phyloP scores from a whole-genome alignment of 1,284 basidiomycete genomes.

The Peniophora sp. region DNA sequence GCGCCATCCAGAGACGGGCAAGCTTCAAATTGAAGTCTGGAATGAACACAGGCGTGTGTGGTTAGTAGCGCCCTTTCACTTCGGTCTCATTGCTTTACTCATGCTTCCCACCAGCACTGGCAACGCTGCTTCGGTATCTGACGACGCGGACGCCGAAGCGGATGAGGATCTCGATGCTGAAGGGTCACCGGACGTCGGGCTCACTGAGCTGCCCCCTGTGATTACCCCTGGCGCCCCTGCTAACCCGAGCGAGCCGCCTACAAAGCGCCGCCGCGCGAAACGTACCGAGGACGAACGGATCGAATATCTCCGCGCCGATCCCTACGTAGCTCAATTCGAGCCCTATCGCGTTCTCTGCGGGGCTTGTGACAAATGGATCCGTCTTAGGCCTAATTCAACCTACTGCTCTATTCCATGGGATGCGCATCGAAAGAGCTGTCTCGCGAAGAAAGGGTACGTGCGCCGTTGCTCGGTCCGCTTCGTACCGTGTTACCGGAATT shows the following conservation, averaged over 20 bases:
- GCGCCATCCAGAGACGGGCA: conserved; percentile 50
- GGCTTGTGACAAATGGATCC: conserved; percentile 75
- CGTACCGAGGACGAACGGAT: conserved; percentile 74
- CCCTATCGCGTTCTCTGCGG: conserved; percentile 71
- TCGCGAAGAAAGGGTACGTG: conserved; percentile 61
- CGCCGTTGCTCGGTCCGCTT: conserved; percentile 8
- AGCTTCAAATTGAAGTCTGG: conserved; percentile 62
- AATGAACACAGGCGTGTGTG: conserved; percentile 55
- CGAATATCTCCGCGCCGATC: conserved; percentile 61
- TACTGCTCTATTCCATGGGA: conserved; percentile 84
- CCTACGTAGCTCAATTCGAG: conserved; percentile 72
- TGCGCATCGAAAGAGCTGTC: conserved; percentile 66
- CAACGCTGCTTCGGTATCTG: conserved; percentile 3
- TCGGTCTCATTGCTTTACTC: conserved; percentile 3
- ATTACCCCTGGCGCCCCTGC: conserved; percentile 13
- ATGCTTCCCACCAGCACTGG: not conserved
- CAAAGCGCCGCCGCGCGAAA: conserved; percentile 58
- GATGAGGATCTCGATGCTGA: not conserved
- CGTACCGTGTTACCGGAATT: conserved; percentile 32
- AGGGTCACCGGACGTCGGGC: not conserved
- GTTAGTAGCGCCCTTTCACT: conserved; percentile 22
- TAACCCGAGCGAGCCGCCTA: conserved; percentile 14
- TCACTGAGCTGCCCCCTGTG: conserved; percentile 10
- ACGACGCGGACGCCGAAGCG: not conserved
- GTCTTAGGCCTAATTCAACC: conserved; percentile 70